phyloP scores from a whole-genome alignment of 2,329 filamentous ascomycete species.

The Ascochyta viciae-villosae region DNA sequence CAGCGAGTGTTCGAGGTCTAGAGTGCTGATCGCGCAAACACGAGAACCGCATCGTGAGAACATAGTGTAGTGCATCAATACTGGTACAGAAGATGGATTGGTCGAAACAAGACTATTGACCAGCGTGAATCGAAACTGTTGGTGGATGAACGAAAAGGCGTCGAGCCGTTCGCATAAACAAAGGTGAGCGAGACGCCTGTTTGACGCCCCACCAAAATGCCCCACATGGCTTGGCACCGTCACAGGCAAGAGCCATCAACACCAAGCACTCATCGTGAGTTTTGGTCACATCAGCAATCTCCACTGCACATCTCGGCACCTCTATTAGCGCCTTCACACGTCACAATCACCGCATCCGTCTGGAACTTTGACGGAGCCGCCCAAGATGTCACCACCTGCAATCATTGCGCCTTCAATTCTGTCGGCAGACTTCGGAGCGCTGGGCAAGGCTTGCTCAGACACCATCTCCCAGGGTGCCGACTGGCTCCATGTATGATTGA shows the following conservation, averaged over 20 bases:
- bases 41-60: background rate
- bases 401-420: constrained; percentile 99
- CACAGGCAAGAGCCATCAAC: constrained; percentile 32
- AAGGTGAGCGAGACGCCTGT: constrained; percentile 17
- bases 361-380: constrained; percentile 21
- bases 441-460: constrained; percentile 83
- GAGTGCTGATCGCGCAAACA: background rate
- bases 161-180: constrained; percentile 26
- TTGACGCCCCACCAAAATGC: constrained; percentile 9
- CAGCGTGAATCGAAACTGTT: constrained; percentile 19
- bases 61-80: background rate
- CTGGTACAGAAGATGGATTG: background rate
- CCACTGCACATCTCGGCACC: constrained; percentile 22
- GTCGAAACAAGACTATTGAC: background rate
- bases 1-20: background rate
- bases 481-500: constrained; percentile 48
- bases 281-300: constrained; percentile 33
- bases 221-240: constrained; percentile 18
- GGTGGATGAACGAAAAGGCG: constrained; percentile 21
- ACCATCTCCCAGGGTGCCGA: constrained; percentile 85
- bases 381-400: constrained; percentile 80
- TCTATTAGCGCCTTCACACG: constrained; percentile 27
- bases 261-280: constrained; percentile 42
- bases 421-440: constrained; percentile 89
- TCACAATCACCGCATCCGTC: constrained; percentile 15